These are phyloP conservation scores for Kodamaea sp. DNA, from an alignment of 1,139 yeast genomes.

Conservation along the genomic window DNA sequence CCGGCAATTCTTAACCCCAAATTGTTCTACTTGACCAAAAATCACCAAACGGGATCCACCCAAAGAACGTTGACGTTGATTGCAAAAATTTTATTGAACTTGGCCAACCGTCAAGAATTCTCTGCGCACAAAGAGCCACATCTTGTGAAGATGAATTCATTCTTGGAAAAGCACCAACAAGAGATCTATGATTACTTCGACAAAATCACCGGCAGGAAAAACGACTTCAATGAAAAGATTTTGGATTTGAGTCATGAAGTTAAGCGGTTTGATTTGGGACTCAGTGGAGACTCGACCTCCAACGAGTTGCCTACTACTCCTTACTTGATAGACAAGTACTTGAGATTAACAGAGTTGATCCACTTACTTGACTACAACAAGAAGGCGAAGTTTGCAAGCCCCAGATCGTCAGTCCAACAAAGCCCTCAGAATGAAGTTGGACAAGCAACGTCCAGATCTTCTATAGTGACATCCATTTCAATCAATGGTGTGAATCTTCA, in stretches of 20 bases:
- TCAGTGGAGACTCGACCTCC: constrained; percentile 46
- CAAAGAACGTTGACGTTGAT: constrained; percentile 79
- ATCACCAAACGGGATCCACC: constrained; percentile 68
- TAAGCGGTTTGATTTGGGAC: constrained; percentile 51
- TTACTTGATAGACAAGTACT: constrained; percentile 64
- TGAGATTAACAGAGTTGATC: constrained; percentile 60
- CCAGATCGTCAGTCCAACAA: constrained; percentile 5
- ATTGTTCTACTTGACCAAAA: constrained; percentile 67
- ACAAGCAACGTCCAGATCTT: constrained; percentile 10
- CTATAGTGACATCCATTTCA: constrained; percentile 10
- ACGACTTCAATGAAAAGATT: constrained; percentile 63
- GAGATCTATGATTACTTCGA: constrained; percentile 71
- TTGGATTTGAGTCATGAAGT: constrained; percentile 60
- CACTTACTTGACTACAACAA: constrained; percentile 37
- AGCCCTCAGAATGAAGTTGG: constrained; percentile 15
- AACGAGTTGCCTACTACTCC: constrained; percentile 69
- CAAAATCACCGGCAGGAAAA: constrained; percentile 67
- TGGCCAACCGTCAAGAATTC: constrained; percentile 76
- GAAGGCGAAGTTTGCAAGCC: constrained; percentile 5
- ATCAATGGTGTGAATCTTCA: constrained; percentile 4
- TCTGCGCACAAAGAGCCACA: constrained; percentile 81
- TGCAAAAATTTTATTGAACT: constrained; percentile 78
- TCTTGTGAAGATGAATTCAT: constrained; percentile 67
- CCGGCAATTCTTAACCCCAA: constrained; percentile 92
- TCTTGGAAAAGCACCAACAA: constrained; percentile 56